phyloP scores from a whole-genome alignment of 306 rosid species.

The Inga leiocalycina region DNA sequence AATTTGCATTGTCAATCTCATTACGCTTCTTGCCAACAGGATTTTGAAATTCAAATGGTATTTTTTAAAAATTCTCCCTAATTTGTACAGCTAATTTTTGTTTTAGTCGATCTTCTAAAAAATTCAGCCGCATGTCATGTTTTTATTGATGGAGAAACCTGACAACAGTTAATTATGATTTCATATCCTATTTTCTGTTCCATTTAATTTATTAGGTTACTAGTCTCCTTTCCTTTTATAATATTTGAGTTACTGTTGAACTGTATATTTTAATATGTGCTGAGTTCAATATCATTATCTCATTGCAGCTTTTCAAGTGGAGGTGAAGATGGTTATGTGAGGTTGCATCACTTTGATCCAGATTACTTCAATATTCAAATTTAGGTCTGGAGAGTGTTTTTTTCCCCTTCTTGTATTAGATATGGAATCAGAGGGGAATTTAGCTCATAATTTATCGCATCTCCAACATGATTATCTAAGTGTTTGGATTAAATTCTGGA shows the following conservation, averaged over 20 bases:
- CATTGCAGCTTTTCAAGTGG: conserved; percentile 84
- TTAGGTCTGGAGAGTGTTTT: conserved; percentile 40
- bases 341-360: conserved; percentile 85
- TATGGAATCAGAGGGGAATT: background rate
- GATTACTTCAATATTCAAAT: conserved; percentile 90
- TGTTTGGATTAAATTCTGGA: too few species aligned
- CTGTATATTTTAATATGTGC: background rate
- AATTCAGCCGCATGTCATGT: too few species aligned
- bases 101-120: background rate
- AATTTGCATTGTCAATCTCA: too few species aligned
- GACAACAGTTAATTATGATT: background rate
- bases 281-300: conserved; percentile 3
- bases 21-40: too few species aligned
- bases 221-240: too few species aligned
- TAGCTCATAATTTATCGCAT: background rate
- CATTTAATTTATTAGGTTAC: background rate
- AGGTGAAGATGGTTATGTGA: conserved; percentile 93
- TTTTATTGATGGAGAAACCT: background rate
- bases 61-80: too few species aligned
- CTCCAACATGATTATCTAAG: too few species aligned
- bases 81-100: background rate
- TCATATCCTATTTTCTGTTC: background rate
- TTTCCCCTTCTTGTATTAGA: background rate
- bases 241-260: background rate
- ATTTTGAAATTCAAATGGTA: too few species aligned